Evolutionary conservation across 1,284 basidiomycete species (phyloP).

Genomic region (Afroboletus lepidellus): DNA sequence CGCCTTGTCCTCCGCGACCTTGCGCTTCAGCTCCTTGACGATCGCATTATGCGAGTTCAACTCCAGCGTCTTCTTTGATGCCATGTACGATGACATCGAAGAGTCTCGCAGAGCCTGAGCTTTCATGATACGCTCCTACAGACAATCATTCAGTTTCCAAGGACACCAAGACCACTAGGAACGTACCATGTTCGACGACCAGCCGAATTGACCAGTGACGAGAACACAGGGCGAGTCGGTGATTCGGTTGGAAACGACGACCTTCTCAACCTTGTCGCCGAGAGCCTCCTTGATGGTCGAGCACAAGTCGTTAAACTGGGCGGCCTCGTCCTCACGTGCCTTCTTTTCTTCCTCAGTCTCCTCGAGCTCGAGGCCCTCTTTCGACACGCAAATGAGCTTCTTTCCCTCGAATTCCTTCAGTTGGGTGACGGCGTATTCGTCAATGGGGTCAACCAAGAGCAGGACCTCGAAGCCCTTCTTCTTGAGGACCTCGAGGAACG

Average conservation of each 20-base stretch:
- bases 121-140: slow-evolving; percentile 97
- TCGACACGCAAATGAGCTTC: slow-evolving; percentile 97
- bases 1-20: slow-evolving; percentile 95
- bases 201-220: slow-evolving; percentile 98
- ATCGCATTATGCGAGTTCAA: slow-evolving; percentile 94
- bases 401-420: slow-evolving; percentile 99
- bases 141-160: slow-evolving; percentile 7
- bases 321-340: slow-evolving; percentile 83
- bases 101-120: slow-evolving; percentile 98
- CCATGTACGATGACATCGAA: slow-evolving; percentile 99
- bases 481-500: slow-evolving; percentile 99
- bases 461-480: slow-evolving; percentile 99
- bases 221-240: slow-evolving; percentile 94
- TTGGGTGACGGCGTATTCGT: slow-evolving; percentile 96
- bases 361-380: slow-evolving; percentile 99
- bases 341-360: slow-evolving; percentile 99
- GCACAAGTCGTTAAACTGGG: slow-evolving; percentile 88
- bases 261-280: slow-evolving; percentile 99
- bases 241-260: slow-evolving; percentile 97
- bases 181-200: slow-evolving; percentile 97
- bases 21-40: slow-evolving; percentile 93
- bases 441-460: slow-evolving; percentile 97
- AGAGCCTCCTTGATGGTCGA: slow-evolving; percentile 97
- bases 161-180: background rate
- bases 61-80: slow-evolving; percentile 98